phyloP scores from a whole-genome alignment of 768 basidiomycete species.

The Hydnomerulius pinastri region DNA sequence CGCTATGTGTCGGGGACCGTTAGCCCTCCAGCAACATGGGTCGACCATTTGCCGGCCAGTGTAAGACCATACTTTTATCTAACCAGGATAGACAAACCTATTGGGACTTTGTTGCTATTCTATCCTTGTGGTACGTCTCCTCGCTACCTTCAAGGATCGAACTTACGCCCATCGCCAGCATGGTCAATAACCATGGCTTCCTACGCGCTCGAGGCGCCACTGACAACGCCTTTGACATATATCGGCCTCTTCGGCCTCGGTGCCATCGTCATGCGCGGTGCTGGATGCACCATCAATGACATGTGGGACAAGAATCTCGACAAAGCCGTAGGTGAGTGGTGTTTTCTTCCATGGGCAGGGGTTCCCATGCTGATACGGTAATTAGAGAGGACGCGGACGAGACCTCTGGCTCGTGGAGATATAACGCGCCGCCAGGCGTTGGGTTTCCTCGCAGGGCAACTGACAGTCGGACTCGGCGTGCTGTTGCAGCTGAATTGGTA shows the following conservation, averaged over 20 bases:
- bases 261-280: constrained; percentile 94
- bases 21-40: constrained; percentile 52
- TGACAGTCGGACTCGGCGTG: constrained; percentile 81
- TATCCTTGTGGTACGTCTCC: constrained; percentile 85
- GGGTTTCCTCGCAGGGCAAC: constrained; percentile 78
- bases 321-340: constrained; percentile 75
- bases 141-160: not conserved
- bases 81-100: constrained; percentile 93
- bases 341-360: not conserved
- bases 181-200: constrained; percentile 99
- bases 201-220: constrained; percentile 71
- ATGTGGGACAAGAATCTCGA: constrained; percentile 97
- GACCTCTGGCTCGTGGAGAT: constrained; percentile 86
- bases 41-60: constrained; percentile 60
- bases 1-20: constrained; percentile 13
- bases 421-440: constrained; percentile 75
- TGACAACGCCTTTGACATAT: constrained; percentile 71
- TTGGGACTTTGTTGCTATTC: constrained; percentile 87
- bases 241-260: constrained; percentile 85
- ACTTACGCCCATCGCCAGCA: constrained; percentile 49
- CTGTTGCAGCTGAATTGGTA: constrained; percentile 93
- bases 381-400: constrained; percentile 81
- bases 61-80: constrained; percentile 81
- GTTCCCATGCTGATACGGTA: not conserved
- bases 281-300: constrained; percentile 98